Percentiles rank a stretch among this genome's conserved stretches.
Evolutionary conservation across 2,329 filamentous ascomycete genomes (phyloP).

Genomic region (Nigrospora oryzae): DNA sequence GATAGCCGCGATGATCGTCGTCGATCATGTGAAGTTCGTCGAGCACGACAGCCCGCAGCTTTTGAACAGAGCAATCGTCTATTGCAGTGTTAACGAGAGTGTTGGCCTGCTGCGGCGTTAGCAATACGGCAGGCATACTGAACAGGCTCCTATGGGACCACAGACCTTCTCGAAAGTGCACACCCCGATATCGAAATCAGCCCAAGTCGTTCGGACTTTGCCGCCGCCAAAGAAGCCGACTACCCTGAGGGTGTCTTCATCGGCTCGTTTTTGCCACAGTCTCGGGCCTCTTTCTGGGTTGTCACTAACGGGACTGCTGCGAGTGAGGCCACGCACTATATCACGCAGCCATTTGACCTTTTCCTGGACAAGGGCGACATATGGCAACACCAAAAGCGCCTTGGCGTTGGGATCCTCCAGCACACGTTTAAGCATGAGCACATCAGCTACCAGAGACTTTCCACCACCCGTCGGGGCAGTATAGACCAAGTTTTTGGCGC

Average conservation of each 20-base stretch:
- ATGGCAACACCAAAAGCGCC: constrained; percentile 65
- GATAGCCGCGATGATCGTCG: constrained; percentile 66
- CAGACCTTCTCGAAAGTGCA: constrained; percentile 71
- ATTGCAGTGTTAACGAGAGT: constrained; percentile 65
- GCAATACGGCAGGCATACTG: constrained; percentile 8
- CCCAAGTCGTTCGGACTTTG: constrained; percentile 58
- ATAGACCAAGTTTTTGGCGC: constrained; percentile 66
- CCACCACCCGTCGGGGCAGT: constrained; percentile 72
- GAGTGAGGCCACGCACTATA: constrained; percentile 51
- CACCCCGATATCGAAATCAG: constrained; percentile 68
- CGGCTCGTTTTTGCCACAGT: constrained; percentile 44
- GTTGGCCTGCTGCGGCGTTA: constrained; percentile 48
- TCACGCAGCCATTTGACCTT: constrained; percentile 67
- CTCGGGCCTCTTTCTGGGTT: constrained; percentile 23
- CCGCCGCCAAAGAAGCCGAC: constrained; percentile 70
- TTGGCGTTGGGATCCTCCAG: constrained; percentile 57
- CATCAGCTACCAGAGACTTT: constrained; percentile 66
- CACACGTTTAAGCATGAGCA: constrained; percentile 65
- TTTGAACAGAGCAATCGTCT: constrained; percentile 58
- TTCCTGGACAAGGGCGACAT: constrained; percentile 73
- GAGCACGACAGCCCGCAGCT: constrained; percentile 59
- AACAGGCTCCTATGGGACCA: not conserved
- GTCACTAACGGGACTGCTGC: constrained; percentile 23
- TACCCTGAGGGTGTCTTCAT: constrained; percentile 53
- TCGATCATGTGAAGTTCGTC: constrained; percentile 81